Evolutionary conservation across 23 red algal species (phyloP), one percentile per base, ranked within the genome.

Genomic region (Gracilaria vermiculophylla): DNA sequence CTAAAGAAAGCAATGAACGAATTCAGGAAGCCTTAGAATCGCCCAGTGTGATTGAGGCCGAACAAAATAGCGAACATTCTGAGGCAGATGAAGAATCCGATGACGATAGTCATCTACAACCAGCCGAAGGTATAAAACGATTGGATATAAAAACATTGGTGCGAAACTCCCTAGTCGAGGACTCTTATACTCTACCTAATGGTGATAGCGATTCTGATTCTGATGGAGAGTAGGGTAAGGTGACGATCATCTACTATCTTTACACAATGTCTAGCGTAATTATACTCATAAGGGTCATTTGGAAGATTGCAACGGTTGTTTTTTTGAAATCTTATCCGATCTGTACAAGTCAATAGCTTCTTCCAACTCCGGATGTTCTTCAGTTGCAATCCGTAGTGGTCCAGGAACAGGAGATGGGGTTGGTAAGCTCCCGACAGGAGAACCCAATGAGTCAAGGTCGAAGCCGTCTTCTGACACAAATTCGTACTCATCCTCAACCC

Each of bases 391-490:
- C 4, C 5, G 76, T 6, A 54, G 27, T 28, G 76, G 7, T n/a
- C 9, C 45, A 58, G 53, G 50, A 19, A 36, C 23, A 9, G 76
- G 53, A 60, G 76, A 64, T 43, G 84, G 84, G 12, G 84, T 73
- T 19, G 84, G 84, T 48, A 72, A 40, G 25, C 84, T 88, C 24
- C 84, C 84, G 4, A 88, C 41, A 10, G 84, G 84, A 52, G 84
- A 88, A 37, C 84, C 84, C 12, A 88, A 53, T 27, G 84, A 88
- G 34, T 88, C 84, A 20, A 88, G 52, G 23, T 88, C 84, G 60
- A 64, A 77, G 23, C 64, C 87, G 33, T 69, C 52, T 44, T 80
- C 87, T 9, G 76, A 81, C 32, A 54, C 49, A 41, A 73, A 73
- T 4, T 72, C 75, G 24, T 52, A 41, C 17, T 91, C 87, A 64